Evolutionary conservation across 495 filamentous ascomycete species (phyloP).

Genomic region (Sporormia fimetaria): DNA sequence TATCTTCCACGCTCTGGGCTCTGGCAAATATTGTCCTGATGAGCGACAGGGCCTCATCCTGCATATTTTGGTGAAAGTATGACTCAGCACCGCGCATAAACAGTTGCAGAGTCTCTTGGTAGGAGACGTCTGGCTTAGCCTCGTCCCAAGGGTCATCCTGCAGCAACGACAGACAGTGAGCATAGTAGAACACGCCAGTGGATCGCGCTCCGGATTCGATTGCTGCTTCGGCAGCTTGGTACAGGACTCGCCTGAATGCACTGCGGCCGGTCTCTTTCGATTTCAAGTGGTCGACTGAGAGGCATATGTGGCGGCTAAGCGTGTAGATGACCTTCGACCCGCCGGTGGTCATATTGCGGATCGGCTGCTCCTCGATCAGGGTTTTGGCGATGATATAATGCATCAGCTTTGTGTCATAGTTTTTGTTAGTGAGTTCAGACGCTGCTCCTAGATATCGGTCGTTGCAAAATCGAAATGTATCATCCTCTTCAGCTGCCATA

Average conservation of each 20-base stretch:
- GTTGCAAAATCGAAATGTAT: constrained; percentile 65
- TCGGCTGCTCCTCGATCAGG: constrained; percentile 56
- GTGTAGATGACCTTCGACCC: constrained; percentile 43
- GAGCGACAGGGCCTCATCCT: constrained; percentile 49
- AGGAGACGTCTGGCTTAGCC: constrained; percentile 56
- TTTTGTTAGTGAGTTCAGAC: not conserved
- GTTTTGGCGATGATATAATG: constrained; percentile 76
- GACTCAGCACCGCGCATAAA: constrained; percentile 70
- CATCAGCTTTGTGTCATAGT: constrained; percentile 43
- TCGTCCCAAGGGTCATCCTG: constrained; percentile 71
- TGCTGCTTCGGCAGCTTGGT: constrained; percentile 63
- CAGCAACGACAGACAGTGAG: constrained; percentile 61
- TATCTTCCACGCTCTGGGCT: constrained; percentile 58
- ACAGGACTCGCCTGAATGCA: constrained; percentile 60
- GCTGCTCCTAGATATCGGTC: constrained; percentile 74
- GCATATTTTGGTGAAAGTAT: constrained; percentile 61
- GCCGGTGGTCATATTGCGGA: constrained; percentile 35
- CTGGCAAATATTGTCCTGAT: constrained; percentile 53
- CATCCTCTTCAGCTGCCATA: constrained; percentile 63
- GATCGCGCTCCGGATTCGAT: constrained; percentile 68
- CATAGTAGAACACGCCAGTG: constrained; percentile 68
- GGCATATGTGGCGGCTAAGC: constrained; percentile 64
- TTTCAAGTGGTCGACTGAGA: constrained; percentile 61
- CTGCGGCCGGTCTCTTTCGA: constrained; percentile 45
- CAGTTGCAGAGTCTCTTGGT: constrained; percentile 70